Conservation (phyloP, 2,329 filamentous ascomycete genomes). For the Aureobasidium lini region DNA sequence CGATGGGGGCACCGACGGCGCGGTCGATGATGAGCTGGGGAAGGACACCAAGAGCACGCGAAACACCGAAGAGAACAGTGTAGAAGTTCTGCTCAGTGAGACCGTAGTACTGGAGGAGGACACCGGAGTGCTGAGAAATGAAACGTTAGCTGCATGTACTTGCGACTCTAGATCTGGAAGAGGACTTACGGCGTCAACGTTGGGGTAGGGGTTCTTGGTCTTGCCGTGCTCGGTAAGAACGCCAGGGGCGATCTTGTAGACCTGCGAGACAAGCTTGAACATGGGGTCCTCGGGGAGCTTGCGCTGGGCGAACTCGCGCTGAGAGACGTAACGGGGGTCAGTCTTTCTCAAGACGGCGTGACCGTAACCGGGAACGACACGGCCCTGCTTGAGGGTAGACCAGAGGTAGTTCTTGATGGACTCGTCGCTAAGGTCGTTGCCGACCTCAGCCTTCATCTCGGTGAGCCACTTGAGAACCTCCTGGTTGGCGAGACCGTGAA, state of each 20-base stretch:
- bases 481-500: slow-evolving; percentile 99
- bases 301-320: slow-evolving; percentile 92
- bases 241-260: slow-evolving; percentile 98
- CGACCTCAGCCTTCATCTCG: slow-evolving; percentile 95
- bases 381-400: slow-evolving; percentile 90
- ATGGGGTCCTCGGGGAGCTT: slow-evolving; percentile 95
- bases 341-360: slow-evolving; percentile 99
- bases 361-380: slow-evolving; percentile 95
- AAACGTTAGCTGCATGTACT: slow-evolving; percentile 11
- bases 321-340: slow-evolving; percentile 95
- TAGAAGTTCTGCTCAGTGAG: slow-evolving; percentile 99
- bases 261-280: slow-evolving; percentile 99
- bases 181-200: slow-evolving; percentile 70
- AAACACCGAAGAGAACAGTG: slow-evolving; percentile 99
- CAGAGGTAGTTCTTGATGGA: slow-evolving; percentile 98
- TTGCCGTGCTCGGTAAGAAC: slow-evolving; percentile 99
- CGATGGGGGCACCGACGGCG: slow-evolving; percentile 90
- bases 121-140: slow-evolving; percentile 69
- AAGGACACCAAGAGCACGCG: slow-evolving; percentile 93
- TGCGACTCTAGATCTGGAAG: not conserved
- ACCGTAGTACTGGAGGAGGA: slow-evolving; percentile 99
- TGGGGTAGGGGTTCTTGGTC: slow-evolving; percentile 99
- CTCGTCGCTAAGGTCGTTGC: slow-evolving; percentile 91
- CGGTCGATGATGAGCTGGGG: slow-evolving; percentile 99
- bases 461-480: slow-evolving; percentile 98